Evolutionary conservation across 257 asterid species (phyloP).

Genomic region (Ilex aquifolium): DNA sequence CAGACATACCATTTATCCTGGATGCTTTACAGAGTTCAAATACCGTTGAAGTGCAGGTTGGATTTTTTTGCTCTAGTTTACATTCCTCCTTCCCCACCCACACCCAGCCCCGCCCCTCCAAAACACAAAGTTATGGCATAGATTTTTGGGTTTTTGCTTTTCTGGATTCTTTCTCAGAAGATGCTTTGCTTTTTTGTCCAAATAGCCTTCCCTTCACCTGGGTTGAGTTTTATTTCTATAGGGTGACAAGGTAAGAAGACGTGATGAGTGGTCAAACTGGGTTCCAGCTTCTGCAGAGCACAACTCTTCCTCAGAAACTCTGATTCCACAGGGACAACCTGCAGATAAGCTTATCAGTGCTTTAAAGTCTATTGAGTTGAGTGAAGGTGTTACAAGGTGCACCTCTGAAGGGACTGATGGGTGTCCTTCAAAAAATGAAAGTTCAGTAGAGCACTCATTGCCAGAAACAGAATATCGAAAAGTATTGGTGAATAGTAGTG

Average conservation of each 20-base stretch:
- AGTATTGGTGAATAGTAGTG: constrained; percentile 14
- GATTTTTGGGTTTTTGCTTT: constrained; percentile 1
- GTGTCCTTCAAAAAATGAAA: constrained; percentile 22
- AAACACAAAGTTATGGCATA: constrained; percentile 8
- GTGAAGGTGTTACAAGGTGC: constrained; percentile 28
- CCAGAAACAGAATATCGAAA: constrained; percentile 17
- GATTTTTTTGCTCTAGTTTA: constrained; percentile 12
- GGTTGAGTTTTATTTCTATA: constrained; percentile 22
- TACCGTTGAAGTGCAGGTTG: constrained; percentile 83
- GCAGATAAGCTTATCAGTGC: constrained; percentile 16
- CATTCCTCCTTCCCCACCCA: background rate
- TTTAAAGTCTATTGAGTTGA: constrained; percentile 23
- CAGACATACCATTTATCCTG: constrained; percentile 61
- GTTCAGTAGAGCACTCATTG: constrained; percentile 20
- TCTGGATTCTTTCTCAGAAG: background rate
- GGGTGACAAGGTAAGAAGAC: constrained; percentile 86
- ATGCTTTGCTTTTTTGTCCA: constrained; percentile 1
- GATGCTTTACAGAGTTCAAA: constrained; percentile 73
- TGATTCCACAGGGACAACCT: constrained; percentile 15
- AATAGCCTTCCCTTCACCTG: constrained; percentile 12
- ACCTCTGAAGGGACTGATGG: constrained; percentile 18
- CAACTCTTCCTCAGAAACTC: constrained; percentile 23
- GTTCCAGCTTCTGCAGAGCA: constrained; percentile 31
- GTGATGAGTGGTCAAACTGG: constrained; percentile 83
- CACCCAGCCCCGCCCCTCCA: background rate